These are phyloP conservation scores for Penicillium crustosum DNA, from an alignment of 2,329 filamentous ascomycete species.

Conservation along the genomic window DNA sequence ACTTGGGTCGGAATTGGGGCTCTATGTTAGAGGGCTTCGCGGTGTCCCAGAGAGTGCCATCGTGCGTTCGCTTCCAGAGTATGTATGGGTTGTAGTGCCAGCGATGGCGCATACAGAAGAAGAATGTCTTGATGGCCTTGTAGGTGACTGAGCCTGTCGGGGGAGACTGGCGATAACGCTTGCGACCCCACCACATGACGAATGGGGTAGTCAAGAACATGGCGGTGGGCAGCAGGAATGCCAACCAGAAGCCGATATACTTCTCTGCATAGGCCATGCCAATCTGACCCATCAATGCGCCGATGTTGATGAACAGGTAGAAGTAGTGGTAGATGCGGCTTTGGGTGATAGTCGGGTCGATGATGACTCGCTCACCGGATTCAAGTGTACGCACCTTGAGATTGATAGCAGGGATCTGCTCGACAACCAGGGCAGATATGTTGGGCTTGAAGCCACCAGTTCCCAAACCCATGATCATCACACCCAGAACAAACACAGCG, in stretches of 20 bases:
- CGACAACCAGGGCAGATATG: neutral
- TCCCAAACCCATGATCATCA: neutral
- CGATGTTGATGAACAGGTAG: neutral
- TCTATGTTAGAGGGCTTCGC: conserved; percentile 7
- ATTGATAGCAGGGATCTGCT: neutral
- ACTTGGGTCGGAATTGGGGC: conserved; percentile 11
- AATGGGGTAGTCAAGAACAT: neutral
- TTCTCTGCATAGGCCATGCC: neutral
- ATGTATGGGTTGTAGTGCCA: neutral
- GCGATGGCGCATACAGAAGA: neutral
- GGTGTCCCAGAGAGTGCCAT: neutral
- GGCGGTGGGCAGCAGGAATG: neutral
- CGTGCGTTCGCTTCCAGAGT: neutral
- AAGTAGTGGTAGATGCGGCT: neutral
- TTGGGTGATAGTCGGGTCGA: neutral
- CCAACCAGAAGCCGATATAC: neutral
- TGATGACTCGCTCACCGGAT: neutral
- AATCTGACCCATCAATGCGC: neutral
- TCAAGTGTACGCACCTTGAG: neutral
- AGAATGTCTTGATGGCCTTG: neutral
- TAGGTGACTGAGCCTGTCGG: neutral
- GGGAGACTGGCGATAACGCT: neutral
- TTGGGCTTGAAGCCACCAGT: neutral
- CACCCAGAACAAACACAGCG: neutral
- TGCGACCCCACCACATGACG: neutral